Evolutionary conservation across 306 rosid genomes (phyloP).

Genomic region (Corylus heterophylla): DNA sequence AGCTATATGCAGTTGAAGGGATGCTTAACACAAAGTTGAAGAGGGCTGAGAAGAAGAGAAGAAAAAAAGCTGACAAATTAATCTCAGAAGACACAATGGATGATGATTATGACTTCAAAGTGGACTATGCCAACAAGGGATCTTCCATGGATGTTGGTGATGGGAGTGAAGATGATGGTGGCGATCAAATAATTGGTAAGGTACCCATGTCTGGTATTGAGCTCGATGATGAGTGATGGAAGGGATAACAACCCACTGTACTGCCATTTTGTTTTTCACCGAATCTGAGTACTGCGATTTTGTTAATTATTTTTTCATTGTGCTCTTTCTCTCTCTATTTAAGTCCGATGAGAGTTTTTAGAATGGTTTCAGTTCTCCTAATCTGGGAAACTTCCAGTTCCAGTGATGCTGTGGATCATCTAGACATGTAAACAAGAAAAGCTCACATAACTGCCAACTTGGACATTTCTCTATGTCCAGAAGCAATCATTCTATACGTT

Average conservation of each 20-base stretch:
- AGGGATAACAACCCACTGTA: not conserved
- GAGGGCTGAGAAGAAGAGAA: conserved; percentile 82
- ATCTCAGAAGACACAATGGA: conserved; percentile 58
- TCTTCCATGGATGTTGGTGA: conserved; percentile 58
- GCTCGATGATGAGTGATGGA: conserved; percentile 26
- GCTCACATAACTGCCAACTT: too few species aligned
- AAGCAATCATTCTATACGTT: too few species aligned
- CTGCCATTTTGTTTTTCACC: not conserved
- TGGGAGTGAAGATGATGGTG: conserved; percentile 29
- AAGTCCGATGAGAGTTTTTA: not conserved
- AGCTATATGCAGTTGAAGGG: conserved; percentile 72
- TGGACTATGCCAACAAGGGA: conserved; percentile 65
- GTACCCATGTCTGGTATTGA: conserved; percentile 44
- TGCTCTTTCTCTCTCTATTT: not conserved
- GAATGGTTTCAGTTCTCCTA: too few species aligned
- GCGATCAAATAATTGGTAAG: conserved; percentile 24
- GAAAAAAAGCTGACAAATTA: conserved; percentile 57
- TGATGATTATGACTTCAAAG: conserved; percentile 82
- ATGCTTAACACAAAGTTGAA: conserved; percentile 70
- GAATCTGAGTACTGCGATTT: too few species aligned
- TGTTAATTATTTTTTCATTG: not conserved
- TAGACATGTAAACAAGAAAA: too few species aligned
- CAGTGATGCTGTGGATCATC: too few species aligned
- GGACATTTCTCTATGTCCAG: too few species aligned
- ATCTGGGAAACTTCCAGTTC: too few species aligned